These are phyloP conservation scores for Penicillium herquei DNA, from an alignment of 495 filamentous ascomycete species.

Conservation along the genomic window DNA sequence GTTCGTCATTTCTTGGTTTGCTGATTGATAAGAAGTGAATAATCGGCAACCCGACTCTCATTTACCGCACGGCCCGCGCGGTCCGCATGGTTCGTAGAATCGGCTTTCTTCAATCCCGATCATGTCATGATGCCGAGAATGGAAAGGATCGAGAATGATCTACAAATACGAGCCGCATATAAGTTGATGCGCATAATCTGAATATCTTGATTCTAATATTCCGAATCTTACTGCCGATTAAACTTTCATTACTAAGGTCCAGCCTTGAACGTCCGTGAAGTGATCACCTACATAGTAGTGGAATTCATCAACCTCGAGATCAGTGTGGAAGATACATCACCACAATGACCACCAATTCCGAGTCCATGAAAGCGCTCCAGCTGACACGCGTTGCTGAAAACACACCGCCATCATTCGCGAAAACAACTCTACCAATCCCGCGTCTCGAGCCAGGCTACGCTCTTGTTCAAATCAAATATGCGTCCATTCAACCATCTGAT, in stretches of 20 bases:
- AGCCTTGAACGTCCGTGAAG: too few species aligned
- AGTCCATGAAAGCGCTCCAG: slow-evolving; percentile 21
- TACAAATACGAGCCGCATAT: not conserved
- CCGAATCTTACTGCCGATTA: too few species aligned
- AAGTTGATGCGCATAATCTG: not conserved
- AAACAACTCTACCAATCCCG: slow-evolving; percentile 8
- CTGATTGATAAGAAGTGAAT: slow-evolving; percentile 11
- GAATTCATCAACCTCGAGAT: too few species aligned
- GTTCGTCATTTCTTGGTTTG: not conserved
- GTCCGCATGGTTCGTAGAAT: slow-evolving; percentile 9
- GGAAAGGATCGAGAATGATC: not conserved
- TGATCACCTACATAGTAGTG: too few species aligned
- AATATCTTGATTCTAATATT: too few species aligned
- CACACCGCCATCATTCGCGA: not conserved
- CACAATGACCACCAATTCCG: not conserved
- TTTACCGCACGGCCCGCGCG: slow-evolving; percentile 10
- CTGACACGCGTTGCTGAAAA: not conserved
- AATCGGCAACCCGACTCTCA: not conserved
- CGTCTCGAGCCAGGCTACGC: slow-evolving; percentile 13
- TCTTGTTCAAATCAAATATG: slow-evolving; percentile 15
- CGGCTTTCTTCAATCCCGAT: not conserved
- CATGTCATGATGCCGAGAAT: not conserved
- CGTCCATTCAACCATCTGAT: slow-evolving; percentile 41
- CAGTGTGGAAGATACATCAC: too few species aligned
- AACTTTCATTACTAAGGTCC: too few species aligned